Evolutionary conservation across 257 asterid genomes (phyloP), one percentile per base, ranked within the genome.

Genomic region (Anisodus acutangulus): DNA sequence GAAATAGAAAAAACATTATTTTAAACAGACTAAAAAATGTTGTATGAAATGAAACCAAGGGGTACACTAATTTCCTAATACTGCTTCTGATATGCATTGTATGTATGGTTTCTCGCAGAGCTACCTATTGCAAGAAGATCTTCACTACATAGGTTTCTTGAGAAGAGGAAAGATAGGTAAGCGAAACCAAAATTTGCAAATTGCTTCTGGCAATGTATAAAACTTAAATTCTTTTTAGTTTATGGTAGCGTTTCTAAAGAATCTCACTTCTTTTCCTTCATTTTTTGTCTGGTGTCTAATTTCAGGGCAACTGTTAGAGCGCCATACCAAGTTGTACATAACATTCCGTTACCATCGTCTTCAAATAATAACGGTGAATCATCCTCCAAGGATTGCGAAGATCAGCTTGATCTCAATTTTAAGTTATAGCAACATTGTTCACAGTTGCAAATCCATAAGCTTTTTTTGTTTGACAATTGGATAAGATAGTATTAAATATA

Each of bases 101-200:
- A 62, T 82, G 55, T 72, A 37, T 59, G 82, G 63, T 62, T 80
- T 9, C 87, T n/a, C 2, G 35, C 88, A 94, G 97, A 93, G 82
- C 78, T 94, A 87, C 98, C 98, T 55, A 94, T 94, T 64, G 97
- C 97, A 58, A 90, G 98, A 83, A 91, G 96, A 88, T 91, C 98
- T 17, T 94, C 98, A 9, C 91, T 94, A 15, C 91, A 91, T 87
- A 90, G 98, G 79, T 94, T 94, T 85, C 93, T 93, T 35, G 97
- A 67, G 87, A 94, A 92, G 94, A 89, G 97, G 88, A 92, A 90
- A 89, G 97, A 93, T 67, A 88, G 97, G 97, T 92, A 90, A 53
- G 87, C 54, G 13, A 15, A 51, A 70, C 19, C 2, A 45, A 41
- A 54, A 60, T 45, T 26, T 55, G 16, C 10, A 26, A 66, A 45